Percentiles rank a stretch among this genome's conserved stretches.
Evolutionary conservation across 2,329 filamentous ascomycete species (phyloP).

Genomic region (Chaetomium olivaceum): DNA sequence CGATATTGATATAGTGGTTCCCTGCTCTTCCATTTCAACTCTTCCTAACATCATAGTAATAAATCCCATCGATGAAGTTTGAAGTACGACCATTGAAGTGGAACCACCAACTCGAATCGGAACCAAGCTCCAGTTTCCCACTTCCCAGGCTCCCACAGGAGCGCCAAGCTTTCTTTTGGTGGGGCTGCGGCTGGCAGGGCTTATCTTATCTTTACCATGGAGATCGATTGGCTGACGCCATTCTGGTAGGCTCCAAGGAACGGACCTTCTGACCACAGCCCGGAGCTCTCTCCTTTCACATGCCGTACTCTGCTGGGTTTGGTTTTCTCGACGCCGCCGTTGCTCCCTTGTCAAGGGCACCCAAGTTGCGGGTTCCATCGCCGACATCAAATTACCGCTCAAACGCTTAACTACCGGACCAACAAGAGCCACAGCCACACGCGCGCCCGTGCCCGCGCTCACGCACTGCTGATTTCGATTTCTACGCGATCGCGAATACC

Average conservation of each 20-base stretch:
- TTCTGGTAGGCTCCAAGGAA: neutral
- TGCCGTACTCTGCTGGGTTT: neutral
- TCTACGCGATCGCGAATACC: neutral
- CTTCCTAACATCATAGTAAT: too few relatives aligned
- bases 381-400: neutral
- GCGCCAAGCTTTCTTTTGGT: neutral
- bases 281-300: neutral
- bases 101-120: neutral
- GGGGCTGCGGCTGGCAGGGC: slow-evolving; percentile 4
- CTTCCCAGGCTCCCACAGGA: neutral
- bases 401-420: neutral
- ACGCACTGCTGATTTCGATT: neutral
- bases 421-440: neutral
- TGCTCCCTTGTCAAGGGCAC: neutral
- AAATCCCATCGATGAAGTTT: too few relatives aligned
- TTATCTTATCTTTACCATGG: slow-evolving; percentile 19
- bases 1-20: too few relatives aligned
- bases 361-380: neutral
- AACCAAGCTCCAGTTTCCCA: neutral
- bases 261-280: neutral
- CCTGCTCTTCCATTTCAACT: too few relatives aligned
- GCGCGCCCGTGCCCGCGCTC: neutral
- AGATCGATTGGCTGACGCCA: slow-evolving; percentile 20
- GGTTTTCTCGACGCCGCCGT: neutral
- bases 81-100: too few relatives aligned